These are phyloP conservation scores for Tuber melanosporum DNA, from an alignment of 495 filamentous ascomycete species.

Conservation along the genomic window DNA sequence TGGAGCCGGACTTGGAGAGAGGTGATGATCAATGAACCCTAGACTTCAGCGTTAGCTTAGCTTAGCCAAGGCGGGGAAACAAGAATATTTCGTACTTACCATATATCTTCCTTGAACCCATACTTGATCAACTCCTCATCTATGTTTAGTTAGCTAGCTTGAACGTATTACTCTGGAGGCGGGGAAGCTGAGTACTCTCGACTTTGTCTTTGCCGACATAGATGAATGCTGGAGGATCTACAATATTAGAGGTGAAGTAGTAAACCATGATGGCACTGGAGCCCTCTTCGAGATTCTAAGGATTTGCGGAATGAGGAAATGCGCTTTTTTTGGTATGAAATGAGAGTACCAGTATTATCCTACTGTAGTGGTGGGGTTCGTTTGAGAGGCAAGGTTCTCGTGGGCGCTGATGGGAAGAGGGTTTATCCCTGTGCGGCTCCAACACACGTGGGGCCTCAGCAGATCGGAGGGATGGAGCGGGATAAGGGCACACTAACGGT, in stretches of 20 bases:
- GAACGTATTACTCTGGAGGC: slow-evolving; percentile 6
- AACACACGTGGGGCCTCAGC: slow-evolving; percentile 11
- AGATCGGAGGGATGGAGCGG: not conserved
- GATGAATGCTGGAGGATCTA: slow-evolving; percentile 69
- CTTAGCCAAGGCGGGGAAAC: not conserved
- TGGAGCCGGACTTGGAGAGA: no score
- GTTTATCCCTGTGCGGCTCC: slow-evolving; percentile 18
- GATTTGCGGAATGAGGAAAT: slow-evolving; percentile 12
- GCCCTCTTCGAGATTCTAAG: not conserved
- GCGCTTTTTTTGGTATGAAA: not conserved
- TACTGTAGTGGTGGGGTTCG: not conserved
- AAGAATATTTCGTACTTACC: slow-evolving; percentile 50
- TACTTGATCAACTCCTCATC: slow-evolving; percentile 94
- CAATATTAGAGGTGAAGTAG: slow-evolving; percentile 83
- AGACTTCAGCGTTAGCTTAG: slow-evolving; percentile 9
- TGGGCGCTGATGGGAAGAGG: not conserved
- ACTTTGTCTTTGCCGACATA: slow-evolving; percentile 99
- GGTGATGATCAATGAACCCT: slow-evolving; percentile 19
- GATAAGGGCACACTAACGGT: not conserved
- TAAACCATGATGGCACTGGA: slow-evolving; percentile 64
- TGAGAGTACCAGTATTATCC: not conserved
- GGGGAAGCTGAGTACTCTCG: slow-evolving; percentile 60
- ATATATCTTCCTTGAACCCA: slow-evolving; percentile 91
- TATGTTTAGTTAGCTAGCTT: slow-evolving; percentile 44
- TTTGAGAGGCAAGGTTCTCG: not conserved